These are phyloP conservation scores for Phytophthora palmivora DNA, from an alignment of 352 stramenopile genomes.

Conservation along the genomic window DNA sequence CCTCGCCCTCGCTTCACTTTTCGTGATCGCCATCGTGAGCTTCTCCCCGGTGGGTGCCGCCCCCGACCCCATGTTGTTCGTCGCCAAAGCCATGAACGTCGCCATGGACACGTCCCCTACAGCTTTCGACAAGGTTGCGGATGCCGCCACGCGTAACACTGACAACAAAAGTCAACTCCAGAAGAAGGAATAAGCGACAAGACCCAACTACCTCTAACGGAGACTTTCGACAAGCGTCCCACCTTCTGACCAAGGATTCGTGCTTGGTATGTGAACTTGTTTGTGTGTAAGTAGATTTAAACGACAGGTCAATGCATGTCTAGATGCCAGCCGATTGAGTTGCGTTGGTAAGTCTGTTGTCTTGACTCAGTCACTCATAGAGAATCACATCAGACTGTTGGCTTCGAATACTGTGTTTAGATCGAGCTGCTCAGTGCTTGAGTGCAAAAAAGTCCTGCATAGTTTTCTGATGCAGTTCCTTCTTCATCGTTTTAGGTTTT, in stretches of 20 bases:
- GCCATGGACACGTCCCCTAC: slow-evolving; percentile 28
- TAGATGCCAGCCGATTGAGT: not conserved
- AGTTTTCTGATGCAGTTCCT: slow-evolving; percentile 22
- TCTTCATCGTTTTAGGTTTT: slow-evolving; percentile 29
- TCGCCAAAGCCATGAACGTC: slow-evolving; percentile 18
- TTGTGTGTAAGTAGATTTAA: slow-evolving; percentile 35
- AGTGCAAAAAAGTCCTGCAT: slow-evolving; percentile 38
- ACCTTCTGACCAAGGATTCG: slow-evolving; percentile 5
- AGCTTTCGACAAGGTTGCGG: slow-evolving; percentile 16
- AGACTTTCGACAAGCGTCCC: slow-evolving; percentile 11
- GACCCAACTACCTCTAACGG: not conserved
- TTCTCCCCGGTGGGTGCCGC: slow-evolving; percentile 14
- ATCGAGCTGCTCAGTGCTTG: slow-evolving; percentile 22
- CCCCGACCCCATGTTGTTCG: slow-evolving; percentile 31
- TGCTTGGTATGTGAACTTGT: slow-evolving; percentile 31
- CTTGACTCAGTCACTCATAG: no score
- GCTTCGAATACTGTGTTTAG: slow-evolving; percentile 1
- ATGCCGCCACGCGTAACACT: slow-evolving; percentile 30
- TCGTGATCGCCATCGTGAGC: slow-evolving; percentile 26
- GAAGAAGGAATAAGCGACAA: slow-evolving; percentile 16
- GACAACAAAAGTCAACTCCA: slow-evolving; percentile 11
- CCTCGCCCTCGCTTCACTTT: slow-evolving; percentile 24
- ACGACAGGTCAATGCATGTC: slow-evolving; percentile 30
- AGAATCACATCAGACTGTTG: not conserved
- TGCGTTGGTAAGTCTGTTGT: no score